Base-by-base conservation (phyloP, 2,329 filamentous ascomycete genomes). In the Rasamsonia emersonii region DNA sequence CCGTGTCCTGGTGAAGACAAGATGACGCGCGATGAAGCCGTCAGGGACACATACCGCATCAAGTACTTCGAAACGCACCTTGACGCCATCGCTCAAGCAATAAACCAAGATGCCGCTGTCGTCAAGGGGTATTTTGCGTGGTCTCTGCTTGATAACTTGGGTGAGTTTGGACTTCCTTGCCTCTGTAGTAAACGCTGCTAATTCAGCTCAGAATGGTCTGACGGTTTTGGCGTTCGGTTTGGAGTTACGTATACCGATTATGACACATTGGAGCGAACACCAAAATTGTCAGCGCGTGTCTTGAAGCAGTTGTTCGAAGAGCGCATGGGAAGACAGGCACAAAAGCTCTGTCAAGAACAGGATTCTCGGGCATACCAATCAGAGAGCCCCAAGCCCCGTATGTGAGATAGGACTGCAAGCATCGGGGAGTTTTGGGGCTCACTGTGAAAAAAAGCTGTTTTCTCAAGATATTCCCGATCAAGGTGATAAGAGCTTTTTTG, bases 1-100 rank as follows among this genome's bases (percentile, higher is more conserved):
- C 56, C 55, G 2, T 62, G 47, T 30, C 48, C 48, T n/a, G 46
- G 41, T 4, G 48, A 51, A 29, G 41, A 58, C 10, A 42, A 46
- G 28, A 61, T 61, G 58, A 49, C 43, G 0, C 34, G 48, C 0
- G 49, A 56, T 14, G 50, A 61, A 30, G 50, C 57, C 1, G 49
- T 64, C 0, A 36, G 60, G 8, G 61, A 65, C 34, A 38, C 35
- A 3, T 64, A 56, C 31, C 49, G 61, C 2, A 45, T 55, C 4
- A 36, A 45, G 7, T 64, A 65, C 27, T 61, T 64, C 30, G 42
- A 50, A 9, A 48, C 57, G 13, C 59, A 64, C 17, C 38, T 65
- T 2, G 55, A 64, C 21, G 51, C 61, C 0, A 54, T 64, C 20
- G 53, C 44, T 7, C 39, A 40, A 32, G 44, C 57, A 4, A 41